Evolutionary conservation across 495 filamentous ascomycete species (phyloP).

Genomic region (Lepraria neglecta): DNA sequence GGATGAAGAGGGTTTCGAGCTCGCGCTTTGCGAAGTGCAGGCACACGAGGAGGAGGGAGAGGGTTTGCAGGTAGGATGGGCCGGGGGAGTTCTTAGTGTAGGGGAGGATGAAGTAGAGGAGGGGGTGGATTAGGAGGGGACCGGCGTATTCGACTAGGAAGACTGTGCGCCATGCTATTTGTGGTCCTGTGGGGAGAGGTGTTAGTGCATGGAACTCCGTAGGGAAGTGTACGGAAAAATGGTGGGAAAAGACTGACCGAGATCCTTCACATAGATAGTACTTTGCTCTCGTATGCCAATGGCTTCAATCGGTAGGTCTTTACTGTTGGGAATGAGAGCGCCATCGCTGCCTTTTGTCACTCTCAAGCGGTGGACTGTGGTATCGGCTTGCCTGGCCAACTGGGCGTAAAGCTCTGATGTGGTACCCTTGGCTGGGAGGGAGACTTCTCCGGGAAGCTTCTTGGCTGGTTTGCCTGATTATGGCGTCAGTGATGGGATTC

Average conservation of each 20-base stretch:
- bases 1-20: slow-evolving; percentile 86
- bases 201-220: neutral
- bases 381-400: slow-evolving; percentile 48
- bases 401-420: slow-evolving; percentile 57
- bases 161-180: slow-evolving; percentile 90
- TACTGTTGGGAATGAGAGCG: slow-evolving; percentile 60
- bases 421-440: slow-evolving; percentile 52
- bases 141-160: slow-evolving; percentile 88
- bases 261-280: slow-evolving; percentile 83
- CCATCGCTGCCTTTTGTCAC: slow-evolving; percentile 68
- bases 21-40: slow-evolving; percentile 94
- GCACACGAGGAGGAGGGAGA: slow-evolving; percentile 47
- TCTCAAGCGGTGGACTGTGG: slow-evolving; percentile 55
- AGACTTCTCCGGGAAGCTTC: slow-evolving; percentile 62
- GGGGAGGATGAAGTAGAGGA: slow-evolving; percentile 62
- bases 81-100: slow-evolving; percentile 62
- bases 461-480: slow-evolving; percentile 55
- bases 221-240: too few relatives aligned
- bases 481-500: neutral
- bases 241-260: slow-evolving; percentile 31
- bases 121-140: slow-evolving; percentile 83
- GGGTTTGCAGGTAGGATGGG: slow-evolving; percentile 60
- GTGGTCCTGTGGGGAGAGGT: slow-evolving; percentile 55
- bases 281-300: slow-evolving; percentile 60
- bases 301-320: slow-evolving; percentile 55